Evolutionary conservation across 495 filamentous ascomycete genomes (phyloP).

Genomic region (Penicillium canariense): DNA sequence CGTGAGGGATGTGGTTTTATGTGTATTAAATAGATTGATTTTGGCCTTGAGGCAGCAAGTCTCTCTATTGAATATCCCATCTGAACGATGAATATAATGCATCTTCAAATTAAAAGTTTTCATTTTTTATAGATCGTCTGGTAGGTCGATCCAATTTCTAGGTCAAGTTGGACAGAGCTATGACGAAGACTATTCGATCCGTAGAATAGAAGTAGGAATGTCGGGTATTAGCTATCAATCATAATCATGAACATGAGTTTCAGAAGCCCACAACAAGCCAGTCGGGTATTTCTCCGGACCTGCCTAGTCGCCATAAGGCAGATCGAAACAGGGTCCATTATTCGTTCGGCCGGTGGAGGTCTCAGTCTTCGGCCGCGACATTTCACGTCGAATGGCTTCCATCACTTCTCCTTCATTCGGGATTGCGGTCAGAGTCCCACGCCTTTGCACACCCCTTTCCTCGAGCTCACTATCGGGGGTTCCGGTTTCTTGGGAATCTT

Average conservation of each 20-base stretch:
- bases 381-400: slow-evolving; percentile 15
- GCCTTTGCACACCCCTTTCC: neutral
- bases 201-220: neutral
- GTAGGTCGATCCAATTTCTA: too few species aligned
- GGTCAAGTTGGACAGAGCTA: too few species aligned
- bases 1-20: slow-evolving; percentile 80
- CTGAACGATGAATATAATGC: neutral
- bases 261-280: too few species aligned
- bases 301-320: slow-evolving; percentile 11
- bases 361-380: slow-evolving; percentile 13
- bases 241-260: too few species aligned
- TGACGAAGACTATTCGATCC: too few species aligned
- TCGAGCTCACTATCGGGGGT: neutral
- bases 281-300: too few species aligned
- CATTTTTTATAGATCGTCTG: too few species aligned
- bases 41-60: neutral
- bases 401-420: slow-evolving; percentile 11
- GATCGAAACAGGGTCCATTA: slow-evolving; percentile 14
- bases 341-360: slow-evolving; percentile 3
- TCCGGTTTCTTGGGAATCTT: neutral
- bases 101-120: neutral
- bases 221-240: too few species aligned
- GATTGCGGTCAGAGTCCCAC: slow-evolving; percentile 3
- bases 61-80: neutral
- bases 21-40: slow-evolving; percentile 58